Conservation (phyloP, 371 early-diverging fungal species). For the Sporodiniella umbellata region DNA sequence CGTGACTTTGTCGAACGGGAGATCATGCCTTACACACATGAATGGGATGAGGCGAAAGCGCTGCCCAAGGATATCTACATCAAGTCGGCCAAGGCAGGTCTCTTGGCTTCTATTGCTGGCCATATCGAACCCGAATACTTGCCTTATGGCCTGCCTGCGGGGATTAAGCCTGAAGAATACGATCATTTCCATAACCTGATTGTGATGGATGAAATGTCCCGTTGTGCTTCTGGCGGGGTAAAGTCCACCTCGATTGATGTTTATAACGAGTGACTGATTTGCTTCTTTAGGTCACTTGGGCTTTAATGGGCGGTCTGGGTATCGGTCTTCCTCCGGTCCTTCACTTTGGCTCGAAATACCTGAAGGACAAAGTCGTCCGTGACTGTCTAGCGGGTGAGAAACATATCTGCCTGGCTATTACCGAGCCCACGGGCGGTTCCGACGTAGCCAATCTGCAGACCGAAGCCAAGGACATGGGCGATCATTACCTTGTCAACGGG, state of each 20-base stretch:
- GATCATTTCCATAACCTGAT: conserved; percentile 65
- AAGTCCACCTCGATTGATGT: conserved; percentile 18
- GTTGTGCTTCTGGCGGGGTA: conserved; percentile 72
- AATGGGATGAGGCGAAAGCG: conserved; percentile 66
- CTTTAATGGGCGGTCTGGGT: conserved; percentile 52
- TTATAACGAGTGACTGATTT: not conserved
- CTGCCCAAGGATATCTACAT: conserved; percentile 51
- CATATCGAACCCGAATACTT: conserved; percentile 18
- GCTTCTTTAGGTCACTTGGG: conserved; percentile 34
- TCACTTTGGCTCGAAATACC: conserved; percentile 58
- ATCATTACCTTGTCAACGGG: conserved; percentile 60
- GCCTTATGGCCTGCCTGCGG: conserved; percentile 25
- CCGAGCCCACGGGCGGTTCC: conserved; percentile 67
- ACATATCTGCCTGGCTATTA: conserved; percentile 65
- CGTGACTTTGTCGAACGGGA: conserved; percentile 62
- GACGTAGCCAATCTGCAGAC: conserved; percentile 82
- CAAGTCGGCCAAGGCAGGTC: conserved; percentile 58
- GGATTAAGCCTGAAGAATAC: conserved; percentile 34
- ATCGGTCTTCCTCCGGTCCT: conserved; percentile 71
- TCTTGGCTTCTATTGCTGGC: conserved; percentile 49
- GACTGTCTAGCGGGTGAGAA: conserved; percentile 60
- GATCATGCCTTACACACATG: conserved; percentile 59
- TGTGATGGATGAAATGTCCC: conserved; percentile 61
- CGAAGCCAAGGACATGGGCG: conserved; percentile 71
- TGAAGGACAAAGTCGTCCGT: conserved; percentile 58